Evolutionary conservation across 2,329 filamentous ascomycete species (phyloP).

Genomic region (Pseudocercospora ulei): DNA sequence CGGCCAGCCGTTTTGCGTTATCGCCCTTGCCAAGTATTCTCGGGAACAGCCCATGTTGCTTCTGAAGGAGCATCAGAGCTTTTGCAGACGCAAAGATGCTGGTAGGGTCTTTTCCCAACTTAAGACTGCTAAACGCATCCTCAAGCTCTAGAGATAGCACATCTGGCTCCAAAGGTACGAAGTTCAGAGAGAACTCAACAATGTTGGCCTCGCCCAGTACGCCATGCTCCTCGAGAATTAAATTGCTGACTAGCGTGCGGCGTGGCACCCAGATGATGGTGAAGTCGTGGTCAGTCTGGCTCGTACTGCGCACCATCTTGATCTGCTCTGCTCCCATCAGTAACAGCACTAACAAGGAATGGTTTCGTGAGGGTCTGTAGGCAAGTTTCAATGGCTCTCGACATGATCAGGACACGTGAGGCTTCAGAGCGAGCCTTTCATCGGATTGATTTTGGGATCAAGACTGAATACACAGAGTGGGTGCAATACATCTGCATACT

Average conservation of each 20-base stretch:
- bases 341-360: constrained; percentile 8
- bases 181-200: constrained; percentile 74
- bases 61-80: constrained; percentile 88
- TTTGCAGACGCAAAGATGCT: constrained; percentile 81
- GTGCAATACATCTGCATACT: constrained; percentile 45
- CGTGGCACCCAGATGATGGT: constrained; percentile 94
- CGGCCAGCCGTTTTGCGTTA: constrained; percentile 77
- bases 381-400: constrained; percentile 35
- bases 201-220: constrained; percentile 88
- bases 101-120: constrained; percentile 81
- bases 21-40: constrained; percentile 93
- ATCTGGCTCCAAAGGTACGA: constrained; percentile 85
- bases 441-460: constrained; percentile 32
- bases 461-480: constrained; percentile 46
- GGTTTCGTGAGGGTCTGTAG: constrained; percentile 43
- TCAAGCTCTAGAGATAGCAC: constrained; percentile 83
- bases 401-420: constrained; percentile 22
- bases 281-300: constrained; percentile 86
- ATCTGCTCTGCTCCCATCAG: constrained; percentile 60
- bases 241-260: constrained; percentile 81
- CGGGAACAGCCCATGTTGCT: constrained; percentile 84
- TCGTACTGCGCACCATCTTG: constrained; percentile 76
- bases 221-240: constrained; percentile 82
- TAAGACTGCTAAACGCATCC: constrained; percentile 76
- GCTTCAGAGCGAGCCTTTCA: constrained; percentile 18